phyloP scores from a whole-genome alignment of 495 filamentous ascomycete species.

The Aspergillus bridgeri region DNA sequence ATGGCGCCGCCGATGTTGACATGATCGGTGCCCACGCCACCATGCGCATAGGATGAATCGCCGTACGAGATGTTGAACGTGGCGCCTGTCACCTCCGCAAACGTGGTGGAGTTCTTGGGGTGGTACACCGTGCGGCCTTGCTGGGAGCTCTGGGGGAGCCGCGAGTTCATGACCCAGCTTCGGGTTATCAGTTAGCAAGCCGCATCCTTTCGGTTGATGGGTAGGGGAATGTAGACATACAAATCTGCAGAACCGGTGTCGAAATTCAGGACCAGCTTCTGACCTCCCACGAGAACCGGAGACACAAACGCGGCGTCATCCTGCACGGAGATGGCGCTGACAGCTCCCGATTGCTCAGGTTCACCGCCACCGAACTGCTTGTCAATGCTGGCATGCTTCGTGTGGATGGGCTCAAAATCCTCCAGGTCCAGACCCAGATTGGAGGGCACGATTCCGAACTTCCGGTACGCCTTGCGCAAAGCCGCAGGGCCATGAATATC shows the following conservation, averaged over 20 bases:
- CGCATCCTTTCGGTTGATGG: not conserved
- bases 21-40: constrained; percentile 66
- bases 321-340: constrained; percentile 57
- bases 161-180: constrained; percentile 75
- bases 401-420: constrained; percentile 35
- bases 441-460: constrained; percentile 50
- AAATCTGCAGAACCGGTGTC: constrained; percentile 83
- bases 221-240: constrained; percentile 48
- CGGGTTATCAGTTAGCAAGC: constrained; percentile 2
- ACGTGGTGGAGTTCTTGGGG: constrained; percentile 56
- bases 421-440: constrained; percentile 27
- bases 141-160: constrained; percentile 43
- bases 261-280: constrained; percentile 71
- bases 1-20: constrained; percentile 71
- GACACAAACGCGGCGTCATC: constrained; percentile 68
- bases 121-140: constrained; percentile 60
- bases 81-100: constrained; percentile 38
- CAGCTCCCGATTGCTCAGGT: constrained; percentile 48
- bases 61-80: constrained; percentile 72
- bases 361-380: constrained; percentile 18
- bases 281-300: constrained; percentile 68
- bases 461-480: constrained; percentile 59
- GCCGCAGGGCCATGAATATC: constrained; percentile 53
- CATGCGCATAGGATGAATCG: constrained; percentile 64
- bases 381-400: constrained; percentile 19